Base-by-base conservation (phyloP, 352 stramenopile genomes). In the Phytophthora rubi region DNA sequence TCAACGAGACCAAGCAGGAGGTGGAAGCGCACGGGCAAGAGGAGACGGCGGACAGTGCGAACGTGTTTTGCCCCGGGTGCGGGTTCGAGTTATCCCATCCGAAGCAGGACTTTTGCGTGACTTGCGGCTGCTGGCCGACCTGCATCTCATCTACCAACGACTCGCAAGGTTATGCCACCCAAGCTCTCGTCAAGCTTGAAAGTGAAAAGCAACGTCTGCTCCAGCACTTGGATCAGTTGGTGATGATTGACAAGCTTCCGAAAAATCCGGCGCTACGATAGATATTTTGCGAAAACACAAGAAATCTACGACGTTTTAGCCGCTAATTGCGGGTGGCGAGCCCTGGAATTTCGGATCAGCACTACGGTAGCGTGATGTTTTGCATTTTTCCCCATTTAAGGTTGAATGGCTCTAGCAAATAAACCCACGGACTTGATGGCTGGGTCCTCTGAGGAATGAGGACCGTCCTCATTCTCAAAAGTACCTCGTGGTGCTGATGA, bases 111-210 rank as follows among this genome's bases (percentile, higher is more conserved):
- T 87, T 85, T 59, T 87, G 79, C 32, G 66, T 82, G 26, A 92
- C 83, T 45, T 94, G 86, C 49, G 80, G 80, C 10, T 89, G 80
- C 39, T 93, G 86, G 86, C 86, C 86, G 6, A 85, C 84, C 18
- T 80, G 71, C 26, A 51, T 77, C 15, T 89, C 84, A 2, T 68
- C 68, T 0, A 88, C 81, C 1, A 93, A 93, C 60, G 70, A 90
- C 56, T 65, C 62, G 1, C 64, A 84, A 33, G 81, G 83, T 0
- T 84, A 79, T 39, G 85, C 85, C 5, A 86, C 73, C 4, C 54
- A 80, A 62, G 80, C 83, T 39, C 59, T 93, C 13, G 69, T 62
- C 32, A 75, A 71, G n/a, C 68, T 92, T 2, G 71, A 59, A 37
- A 70, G 51, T 39, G 67, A 77, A 44, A 85, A 76, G 37, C 30